Evolutionary conservation across 2,329 filamentous ascomycete species (phyloP).

Genomic region (Exophiala lecanii-corni): DNA sequence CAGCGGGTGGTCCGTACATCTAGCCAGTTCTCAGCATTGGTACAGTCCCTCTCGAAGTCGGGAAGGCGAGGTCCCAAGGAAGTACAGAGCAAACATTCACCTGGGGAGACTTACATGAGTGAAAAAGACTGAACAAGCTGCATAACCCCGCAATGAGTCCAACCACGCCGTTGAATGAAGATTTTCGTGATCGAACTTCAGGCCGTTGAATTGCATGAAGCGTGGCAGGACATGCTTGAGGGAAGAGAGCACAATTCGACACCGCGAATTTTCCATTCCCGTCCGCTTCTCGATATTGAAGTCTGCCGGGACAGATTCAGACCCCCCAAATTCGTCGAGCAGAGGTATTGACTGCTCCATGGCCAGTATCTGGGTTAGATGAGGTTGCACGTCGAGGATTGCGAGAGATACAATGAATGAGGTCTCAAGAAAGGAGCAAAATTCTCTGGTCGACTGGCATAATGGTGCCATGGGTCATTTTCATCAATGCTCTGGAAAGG

Average conservation of each 20-base stretch:
- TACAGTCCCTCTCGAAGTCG: too few relatives aligned
- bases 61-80: too few relatives aligned
- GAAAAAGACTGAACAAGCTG: slow-evolving; percentile 19
- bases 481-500: too few relatives aligned
- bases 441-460: too few relatives aligned
- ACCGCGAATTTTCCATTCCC: neutral
- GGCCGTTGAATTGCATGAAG: neutral
- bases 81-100: too few relatives aligned
- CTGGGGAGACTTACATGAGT: slow-evolving; percentile 1
- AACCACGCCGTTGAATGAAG: slow-evolving; percentile 25
- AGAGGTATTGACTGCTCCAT: slow-evolving; percentile 2
- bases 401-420: too few relatives aligned
- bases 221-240: neutral
- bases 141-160: slow-evolving; percentile 27
- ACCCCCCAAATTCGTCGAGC: neutral
- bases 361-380: too few relatives aligned
- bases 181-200: neutral
- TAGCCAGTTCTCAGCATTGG: too few relatives aligned
- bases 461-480: too few relatives aligned
- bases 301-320: neutral
- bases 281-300: neutral
- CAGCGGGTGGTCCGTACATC: neutral
- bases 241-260: neutral
- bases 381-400: too few relatives aligned
- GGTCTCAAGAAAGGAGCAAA: too few relatives aligned